Percentiles rank a stretch among this genome's conserved stretches.
Conservation (phyloP, 2,329 filamentous ascomycete species). For the Penicillium oxalicum region DNA sequence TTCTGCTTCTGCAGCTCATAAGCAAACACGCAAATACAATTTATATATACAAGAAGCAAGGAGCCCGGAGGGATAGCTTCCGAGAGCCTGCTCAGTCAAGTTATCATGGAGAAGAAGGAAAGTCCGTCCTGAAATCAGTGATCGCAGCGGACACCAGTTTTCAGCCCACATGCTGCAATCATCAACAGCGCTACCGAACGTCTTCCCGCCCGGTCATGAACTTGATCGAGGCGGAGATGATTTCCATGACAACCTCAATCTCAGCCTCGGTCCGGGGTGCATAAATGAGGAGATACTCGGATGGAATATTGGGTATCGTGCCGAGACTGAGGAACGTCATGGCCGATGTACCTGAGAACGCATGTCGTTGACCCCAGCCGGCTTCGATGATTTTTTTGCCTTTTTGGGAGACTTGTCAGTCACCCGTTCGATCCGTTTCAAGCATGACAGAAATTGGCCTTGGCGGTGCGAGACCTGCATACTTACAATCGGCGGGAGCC, state of each 20-base stretch:
- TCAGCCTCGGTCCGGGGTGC: constrained; percentile 30
- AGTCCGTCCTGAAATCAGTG: too few species aligned
- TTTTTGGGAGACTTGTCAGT: neutral
- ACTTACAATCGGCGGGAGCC: constrained; percentile 65
- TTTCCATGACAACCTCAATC: constrained; percentile 25
- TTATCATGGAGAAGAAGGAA: too few species aligned
- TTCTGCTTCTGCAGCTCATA: too few species aligned
- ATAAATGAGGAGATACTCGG: constrained; percentile 31
- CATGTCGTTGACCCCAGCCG: constrained; percentile 70
- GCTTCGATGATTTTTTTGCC: constrained; percentile 59
- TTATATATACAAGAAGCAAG: too few species aligned
- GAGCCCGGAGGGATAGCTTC: too few species aligned
- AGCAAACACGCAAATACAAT: too few species aligned
- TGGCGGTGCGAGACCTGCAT: too few species aligned
- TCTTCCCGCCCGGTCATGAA: constrained; percentile 26
- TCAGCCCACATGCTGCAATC: too few species aligned
- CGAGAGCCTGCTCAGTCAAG: too few species aligned
- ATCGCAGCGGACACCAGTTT: too few species aligned
- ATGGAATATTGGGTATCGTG: constrained; percentile 13
- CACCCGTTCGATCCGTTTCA: too few species aligned
- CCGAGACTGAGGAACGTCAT: constrained; percentile 51
- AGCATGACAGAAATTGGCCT: too few species aligned
- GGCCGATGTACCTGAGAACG: constrained; percentile 50
- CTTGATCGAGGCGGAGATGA: constrained; percentile 29
- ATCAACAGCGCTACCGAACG: constrained; percentile 8